Base-by-base conservation (phyloP, 1,284 basidiomycete species). In the Trichosporon ovoides region DNA sequence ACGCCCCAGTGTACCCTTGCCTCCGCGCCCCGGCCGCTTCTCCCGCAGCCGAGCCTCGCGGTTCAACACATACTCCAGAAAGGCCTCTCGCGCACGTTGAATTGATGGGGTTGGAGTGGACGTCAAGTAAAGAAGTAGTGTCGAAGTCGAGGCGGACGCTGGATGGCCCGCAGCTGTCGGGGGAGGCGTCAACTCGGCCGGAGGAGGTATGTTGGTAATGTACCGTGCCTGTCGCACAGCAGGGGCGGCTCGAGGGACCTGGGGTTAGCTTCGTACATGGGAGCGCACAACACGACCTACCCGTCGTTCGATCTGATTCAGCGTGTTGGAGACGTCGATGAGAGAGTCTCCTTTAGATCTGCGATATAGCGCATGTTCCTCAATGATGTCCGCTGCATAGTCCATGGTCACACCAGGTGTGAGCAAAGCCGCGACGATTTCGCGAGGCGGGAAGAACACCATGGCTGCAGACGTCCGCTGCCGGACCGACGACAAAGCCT, bases 21-120 rank as follows among this genome's bases (percentile, higher is more conserved):
- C 76, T 2, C 73, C 75, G 19, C 62, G 48, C 2, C 71, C 74
- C 2, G 61, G 62, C 52, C 70, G 71, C 60, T 71, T 72, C 19
- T 72, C 72, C 13, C 63, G 62, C n/a, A 69, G 43, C 54, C 73
- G 71, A 3, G 57, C 46, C 58, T 77, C 76, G 11, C 74, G 57
- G 3, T 64, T 64, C 7, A 74, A 63, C 0, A 71, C 69, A 58
- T 72, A 77, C 54, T 77, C 76, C 18, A 76, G 66, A n/a, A 77
- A 69, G 57, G 75, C 70, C 60, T 77, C 71, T 9, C 75, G 66
- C 5, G 73, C 72, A 31, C 72, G 69, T 40, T 71, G 69, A 13
- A 77, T 59, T 14, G 69, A 63, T 3, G 74, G 72, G 1, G 65
- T 54, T 0, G 74, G 72, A 13, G 67, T 57, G 0, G 68, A 70